Evolutionary conservation across 202 grass and related monocot species (phyloP), one percentile per base, ranked within the genome.

Genomic region (Panicum hallii): DNA sequence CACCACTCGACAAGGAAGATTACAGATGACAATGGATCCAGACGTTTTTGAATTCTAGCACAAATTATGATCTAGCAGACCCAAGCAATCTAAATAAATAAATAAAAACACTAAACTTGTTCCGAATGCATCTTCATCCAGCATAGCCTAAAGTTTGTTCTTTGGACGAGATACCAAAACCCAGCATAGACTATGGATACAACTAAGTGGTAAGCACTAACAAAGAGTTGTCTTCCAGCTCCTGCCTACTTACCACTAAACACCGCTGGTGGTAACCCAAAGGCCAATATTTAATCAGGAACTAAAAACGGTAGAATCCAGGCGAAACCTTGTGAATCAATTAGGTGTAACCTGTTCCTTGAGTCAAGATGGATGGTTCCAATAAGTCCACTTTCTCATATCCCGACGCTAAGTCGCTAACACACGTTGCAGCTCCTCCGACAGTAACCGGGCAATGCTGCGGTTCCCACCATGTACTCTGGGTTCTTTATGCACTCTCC

Each of bases 401-500:
- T 67, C 22, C n/a, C 9, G 71, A 22, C 16, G 7, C 81, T 94
- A 99, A 75, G 71, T 19, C 12, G 7, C 81, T 94, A 99, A 75
- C 97, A 99, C 56, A 91, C 56, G 36, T 91, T 88, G 78, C 97
- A 99, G 86, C 97, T 99, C 70, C 64, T 89, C 65, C 91, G 87
- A 45, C 97, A 99, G 80, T 88, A 93, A 19, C 93, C 96, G 2
- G 84, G 86, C 62, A 84, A 67, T 0, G 77, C 84, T 75, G 74
- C 16, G 15, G 88, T 94, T 5, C 96, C 90, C 14, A 99, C 82
- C 96, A 99, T 99, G 79, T 99, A 99, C 2, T 83, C 86, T 42
- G 88, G 86, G 86, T 99, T 99, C 91, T 92, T 99, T 48, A 41
- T 74, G 84, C 96, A 99, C 84, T 99, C 96, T 55, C 93, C 96